Percentiles rank a stretch among this genome's conserved stretches.
Conservation (phyloP, 441 rosid genomes). For the Oxalis stricta region DNA sequence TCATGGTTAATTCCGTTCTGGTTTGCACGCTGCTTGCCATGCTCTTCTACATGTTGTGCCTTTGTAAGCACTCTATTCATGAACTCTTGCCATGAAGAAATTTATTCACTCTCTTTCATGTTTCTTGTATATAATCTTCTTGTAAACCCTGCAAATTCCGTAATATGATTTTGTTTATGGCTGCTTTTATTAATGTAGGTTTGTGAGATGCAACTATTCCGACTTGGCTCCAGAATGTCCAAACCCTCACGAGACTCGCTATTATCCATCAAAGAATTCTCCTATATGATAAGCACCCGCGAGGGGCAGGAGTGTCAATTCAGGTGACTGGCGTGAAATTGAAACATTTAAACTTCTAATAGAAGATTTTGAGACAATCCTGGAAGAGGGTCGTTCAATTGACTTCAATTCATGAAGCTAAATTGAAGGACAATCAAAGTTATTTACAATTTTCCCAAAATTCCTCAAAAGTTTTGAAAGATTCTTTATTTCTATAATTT, state of each 20-base stretch:
- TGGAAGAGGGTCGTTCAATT: too few species aligned
- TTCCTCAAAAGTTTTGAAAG: neutral
- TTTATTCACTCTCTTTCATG: neutral
- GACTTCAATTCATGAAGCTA: neutral
- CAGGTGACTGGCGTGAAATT: slow-evolving; percentile 32
- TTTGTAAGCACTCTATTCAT: slow-evolving; percentile 28
- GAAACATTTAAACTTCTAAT: neutral
- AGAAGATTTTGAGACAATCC: too few species aligned
- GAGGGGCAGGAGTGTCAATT: slow-evolving; percentile 79
- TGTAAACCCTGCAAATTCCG: neutral
- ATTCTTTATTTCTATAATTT: neutral
- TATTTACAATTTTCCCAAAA: neutral
- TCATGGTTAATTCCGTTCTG: slow-evolving; percentile 43
- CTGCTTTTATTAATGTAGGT: slow-evolving; percentile 28
- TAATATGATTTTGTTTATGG: neutral
- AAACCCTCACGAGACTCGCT: slow-evolving; percentile 44
- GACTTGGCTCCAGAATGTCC: slow-evolving; percentile 97
- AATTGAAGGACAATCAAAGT: neutral
- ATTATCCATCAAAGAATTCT: slow-evolving; percentile 64
- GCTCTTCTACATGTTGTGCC: slow-evolving; percentile 78
- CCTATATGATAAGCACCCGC: slow-evolving; percentile 79
- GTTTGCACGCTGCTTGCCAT: slow-evolving; percentile 92
- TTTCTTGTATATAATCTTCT: neutral
- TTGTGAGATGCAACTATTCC: slow-evolving; percentile 60
- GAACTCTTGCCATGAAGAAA: neutral